Conservation (phyloP, 306 rosid species). For the Acacia acuminata region DNA sequence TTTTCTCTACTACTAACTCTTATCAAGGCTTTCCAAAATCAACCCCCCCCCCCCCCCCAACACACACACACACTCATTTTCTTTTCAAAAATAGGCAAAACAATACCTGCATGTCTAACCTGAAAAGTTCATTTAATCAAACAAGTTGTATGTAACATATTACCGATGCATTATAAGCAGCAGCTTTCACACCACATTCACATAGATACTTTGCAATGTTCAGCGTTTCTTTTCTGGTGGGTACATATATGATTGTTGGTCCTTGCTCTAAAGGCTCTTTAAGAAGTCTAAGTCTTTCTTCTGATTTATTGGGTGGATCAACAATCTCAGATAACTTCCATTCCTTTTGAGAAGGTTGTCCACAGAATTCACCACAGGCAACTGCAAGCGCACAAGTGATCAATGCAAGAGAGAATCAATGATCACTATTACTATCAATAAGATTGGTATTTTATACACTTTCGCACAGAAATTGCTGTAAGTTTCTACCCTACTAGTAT, state of each 20-base stretch:
- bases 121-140: slow-evolving; percentile 19
- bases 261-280: slow-evolving; percentile 63
- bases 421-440: slow-evolving; percentile 13
- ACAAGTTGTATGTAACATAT: slow-evolving; percentile 22
- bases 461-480: slow-evolving; percentile 5
- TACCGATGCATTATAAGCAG: slow-evolving; percentile 93
- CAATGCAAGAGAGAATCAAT: neutral
- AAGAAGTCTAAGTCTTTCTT: slow-evolving; percentile 46
- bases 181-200: slow-evolving; percentile 79
- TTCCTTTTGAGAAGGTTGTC: slow-evolving; percentile 47
- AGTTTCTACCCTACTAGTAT: slow-evolving; percentile 29
- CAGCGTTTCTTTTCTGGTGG: slow-evolving; percentile 83
- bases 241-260: slow-evolving; percentile 79
- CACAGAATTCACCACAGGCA: slow-evolving; percentile 65
- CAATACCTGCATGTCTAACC: neutral
- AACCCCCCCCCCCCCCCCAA: neutral
- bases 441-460: neutral
- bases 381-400: slow-evolving; percentile 50
- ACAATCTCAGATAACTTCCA: slow-evolving; percentile 35
- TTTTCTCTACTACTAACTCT: neutral
- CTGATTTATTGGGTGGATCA: slow-evolving; percentile 49
- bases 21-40: neutral
- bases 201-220: slow-evolving; percentile 66
- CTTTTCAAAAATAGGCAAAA: neutral
- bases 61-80: no score